Conservation (phyloP, 106 monocot species). For the Allium cepa region DNA sequence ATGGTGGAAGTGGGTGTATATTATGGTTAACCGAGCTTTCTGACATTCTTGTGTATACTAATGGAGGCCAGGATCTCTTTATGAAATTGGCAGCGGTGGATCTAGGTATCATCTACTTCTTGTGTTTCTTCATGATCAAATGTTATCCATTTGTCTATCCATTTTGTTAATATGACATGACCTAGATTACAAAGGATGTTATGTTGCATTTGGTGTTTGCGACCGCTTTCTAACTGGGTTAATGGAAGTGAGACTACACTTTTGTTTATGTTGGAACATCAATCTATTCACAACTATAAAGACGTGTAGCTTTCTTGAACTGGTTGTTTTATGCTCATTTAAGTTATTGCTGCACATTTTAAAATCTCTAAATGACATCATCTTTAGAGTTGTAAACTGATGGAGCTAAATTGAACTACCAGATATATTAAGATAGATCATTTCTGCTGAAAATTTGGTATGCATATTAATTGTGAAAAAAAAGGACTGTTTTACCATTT, state of each 20-base stretch:
- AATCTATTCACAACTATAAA: no score
- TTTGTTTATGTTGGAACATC: background rate
- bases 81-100: constrained; percentile 30
- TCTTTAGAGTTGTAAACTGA: no score
- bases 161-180: background rate
- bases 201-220: background rate
- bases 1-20: constrained; percentile 23
- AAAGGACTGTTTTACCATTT: background rate
- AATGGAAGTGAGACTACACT: background rate
- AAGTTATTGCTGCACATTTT: no score
- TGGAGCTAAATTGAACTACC: no score
- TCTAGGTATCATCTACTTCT: constrained; percentile 9
- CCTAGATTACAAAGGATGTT: background rate
- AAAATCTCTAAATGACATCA: no score
- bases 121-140: background rate
- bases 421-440: no score
- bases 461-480: background rate
- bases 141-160: background rate
- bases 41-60: constrained; percentile 15
- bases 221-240: background rate
- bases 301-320: no score
- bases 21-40: constrained; percentile 21
- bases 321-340: no score
- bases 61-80: constrained; percentile 15
- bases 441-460: background rate